A percentile compares a stretch with the other conserved stretches of the same genome.
Conservation (phyloP, 371 early-diverging fungal species). For the Polyrhizophydium stewartii region DNA sequence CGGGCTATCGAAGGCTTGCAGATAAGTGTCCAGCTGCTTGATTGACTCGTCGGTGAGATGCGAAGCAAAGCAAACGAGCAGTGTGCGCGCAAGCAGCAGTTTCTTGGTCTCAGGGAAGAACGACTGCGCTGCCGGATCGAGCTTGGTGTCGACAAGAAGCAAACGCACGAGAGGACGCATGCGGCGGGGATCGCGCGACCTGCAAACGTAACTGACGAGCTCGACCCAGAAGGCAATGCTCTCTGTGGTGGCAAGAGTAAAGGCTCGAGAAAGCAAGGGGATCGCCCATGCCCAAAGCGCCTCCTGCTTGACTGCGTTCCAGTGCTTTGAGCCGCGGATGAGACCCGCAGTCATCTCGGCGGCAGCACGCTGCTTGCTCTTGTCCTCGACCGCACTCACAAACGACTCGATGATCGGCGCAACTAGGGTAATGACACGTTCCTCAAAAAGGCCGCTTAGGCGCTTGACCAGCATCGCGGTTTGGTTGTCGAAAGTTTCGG, state of each 20-base stretch:
- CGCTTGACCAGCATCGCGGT: constrained; percentile 61
- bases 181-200: constrained; percentile 80
- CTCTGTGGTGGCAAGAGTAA: constrained; percentile 22
- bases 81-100: constrained; percentile 55
- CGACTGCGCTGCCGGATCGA: constrained; percentile 73
- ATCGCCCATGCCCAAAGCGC: constrained; percentile 61
- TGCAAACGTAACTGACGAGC: constrained; percentile 15
- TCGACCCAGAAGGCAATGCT: constrained; percentile 24
- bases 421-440: constrained; percentile 47
- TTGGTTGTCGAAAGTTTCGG: constrained; percentile 47
- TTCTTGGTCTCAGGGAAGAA: constrained; percentile 82
- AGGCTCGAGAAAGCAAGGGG: constrained; percentile 31
- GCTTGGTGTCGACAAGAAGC: constrained; percentile 47
- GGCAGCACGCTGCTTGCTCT: constrained; percentile 72
- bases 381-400: constrained; percentile 47
- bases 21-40: constrained; percentile 44
- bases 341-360: constrained; percentile 76
- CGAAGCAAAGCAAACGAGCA: constrained; percentile 34
- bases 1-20: constrained; percentile 65
- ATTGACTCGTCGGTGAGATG: neutral
- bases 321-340: constrained; percentile 83
- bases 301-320: constrained; percentile 45
- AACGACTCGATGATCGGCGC: constrained; percentile 38
- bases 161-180: constrained; percentile 63
- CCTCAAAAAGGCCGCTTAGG: constrained; percentile 64